Conservation (phyloP, 345 rosid species). For the Populus nigra region DNA sequence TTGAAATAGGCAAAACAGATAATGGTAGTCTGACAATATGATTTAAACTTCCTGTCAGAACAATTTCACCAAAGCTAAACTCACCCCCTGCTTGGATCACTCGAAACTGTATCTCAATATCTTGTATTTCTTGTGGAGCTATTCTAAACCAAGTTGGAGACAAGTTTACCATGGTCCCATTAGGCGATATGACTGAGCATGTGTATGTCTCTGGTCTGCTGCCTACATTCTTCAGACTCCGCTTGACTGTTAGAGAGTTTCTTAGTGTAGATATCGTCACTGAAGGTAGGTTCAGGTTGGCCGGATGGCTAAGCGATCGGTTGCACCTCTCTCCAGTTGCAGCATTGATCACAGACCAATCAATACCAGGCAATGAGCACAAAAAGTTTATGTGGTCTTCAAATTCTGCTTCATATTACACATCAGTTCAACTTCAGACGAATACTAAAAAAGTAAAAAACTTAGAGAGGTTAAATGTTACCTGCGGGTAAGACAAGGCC, state of each 20-base stretch:
- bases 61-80: conserved; percentile 69
- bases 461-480: background rate
- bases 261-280: conserved; percentile 57
- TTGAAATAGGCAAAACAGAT: conserved; percentile 40
- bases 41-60: conserved; percentile 62
- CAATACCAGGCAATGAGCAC: conserved; percentile 58
- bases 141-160: conserved; percentile 62
- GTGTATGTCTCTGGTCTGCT: conserved; percentile 51
- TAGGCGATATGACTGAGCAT: conserved; percentile 53
- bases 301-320: conserved; percentile 41
- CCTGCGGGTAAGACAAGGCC: conserved; percentile 72
- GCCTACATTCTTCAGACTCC: conserved; percentile 59
- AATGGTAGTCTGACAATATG: conserved; percentile 69
- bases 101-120: conserved; percentile 46
- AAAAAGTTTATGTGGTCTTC: conserved; percentile 65
- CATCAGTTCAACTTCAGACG: background rate
- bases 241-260: conserved; percentile 35
- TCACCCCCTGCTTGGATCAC: conserved; percentile 36
- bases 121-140: conserved; percentile 43
- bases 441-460: background rate
- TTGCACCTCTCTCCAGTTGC: conserved; percentile 59
- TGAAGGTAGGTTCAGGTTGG: conserved; percentile 74
- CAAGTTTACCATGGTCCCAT: conserved; percentile 53
- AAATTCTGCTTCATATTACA: conserved; percentile 40
- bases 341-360: conserved; percentile 31